A percentile compares a stretch with the other conserved stretches of the same genome.
These are phyloP conservation scores for Rhodamnia argentea DNA, from an alignment of 345 rosid species.

Conservation along the genomic window DNA sequence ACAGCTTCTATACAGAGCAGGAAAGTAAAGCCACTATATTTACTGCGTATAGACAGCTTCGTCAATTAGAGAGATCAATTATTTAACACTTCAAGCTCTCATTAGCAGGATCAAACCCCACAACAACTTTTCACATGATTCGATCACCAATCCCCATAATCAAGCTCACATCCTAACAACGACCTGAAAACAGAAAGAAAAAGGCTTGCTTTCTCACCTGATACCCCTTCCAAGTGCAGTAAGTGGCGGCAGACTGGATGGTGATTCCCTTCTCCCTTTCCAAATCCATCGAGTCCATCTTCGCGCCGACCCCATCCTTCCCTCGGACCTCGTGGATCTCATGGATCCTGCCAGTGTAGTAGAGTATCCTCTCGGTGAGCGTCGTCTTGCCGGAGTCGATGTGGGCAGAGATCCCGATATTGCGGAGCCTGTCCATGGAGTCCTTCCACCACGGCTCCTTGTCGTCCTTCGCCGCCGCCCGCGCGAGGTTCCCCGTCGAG, in stretches of 20 bases:
- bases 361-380: constrained; percentile 80
- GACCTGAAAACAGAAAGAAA: neutral
- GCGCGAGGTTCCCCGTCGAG: constrained; percentile 61
- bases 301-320: constrained; percentile 94
- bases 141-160: neutral
- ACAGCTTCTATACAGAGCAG: neutral
- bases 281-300: constrained; percentile 99
- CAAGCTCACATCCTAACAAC: neutral
- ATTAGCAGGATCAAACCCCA: neutral
- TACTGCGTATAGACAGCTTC: neutral
- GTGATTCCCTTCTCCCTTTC: constrained; percentile 99
- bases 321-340: constrained; percentile 99
- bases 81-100: neutral
- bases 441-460: constrained; percentile 98
- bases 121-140: neutral
- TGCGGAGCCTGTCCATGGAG: constrained; percentile 76
- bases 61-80: neutral
- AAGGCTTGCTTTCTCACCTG: constrained; percentile 33
- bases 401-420: constrained; percentile 97
- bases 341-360: constrained; percentile 90
- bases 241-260: constrained; percentile 96
- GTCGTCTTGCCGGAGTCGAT: constrained; percentile 99
- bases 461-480: constrained; percentile 48
- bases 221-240: constrained; percentile 90
- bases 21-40: neutral